Conservation (phyloP, 2,329 filamentous ascomycete genomes). For the Aspergillus niger region DNA sequence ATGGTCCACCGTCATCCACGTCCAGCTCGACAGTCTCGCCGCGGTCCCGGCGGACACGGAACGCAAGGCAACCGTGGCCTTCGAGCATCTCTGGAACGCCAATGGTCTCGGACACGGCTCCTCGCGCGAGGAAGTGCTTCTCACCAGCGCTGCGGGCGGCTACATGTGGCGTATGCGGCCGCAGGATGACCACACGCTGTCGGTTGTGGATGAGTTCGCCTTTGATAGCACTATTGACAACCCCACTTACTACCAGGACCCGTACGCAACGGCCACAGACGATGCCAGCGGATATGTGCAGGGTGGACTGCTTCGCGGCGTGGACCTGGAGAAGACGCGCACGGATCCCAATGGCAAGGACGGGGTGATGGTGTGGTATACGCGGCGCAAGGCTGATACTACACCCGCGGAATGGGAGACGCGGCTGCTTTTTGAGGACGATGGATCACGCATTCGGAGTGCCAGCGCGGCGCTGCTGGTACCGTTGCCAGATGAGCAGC, state of each 20-base stretch:
- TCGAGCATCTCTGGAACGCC: conserved; percentile 53
- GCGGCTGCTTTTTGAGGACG: conserved; percentile 59
- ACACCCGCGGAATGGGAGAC: conserved; percentile 43
- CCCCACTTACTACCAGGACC: conserved; percentile 59
- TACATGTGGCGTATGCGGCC: conserved; percentile 46
- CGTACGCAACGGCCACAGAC: conserved; percentile 45
- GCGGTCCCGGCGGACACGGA: conserved; percentile 33
- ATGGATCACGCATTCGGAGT: conserved; percentile 53
- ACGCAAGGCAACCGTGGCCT: conserved; percentile 48
- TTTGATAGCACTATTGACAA: conserved; percentile 58
- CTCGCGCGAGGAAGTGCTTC: conserved; percentile 34
- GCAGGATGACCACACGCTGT: conserved; percentile 37
- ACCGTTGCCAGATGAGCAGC: conserved; percentile 47
- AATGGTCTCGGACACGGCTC: conserved; percentile 60
- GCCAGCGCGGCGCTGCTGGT: conserved; percentile 58
- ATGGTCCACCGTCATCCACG: conserved; percentile 56
- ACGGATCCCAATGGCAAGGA: conserved; percentile 40
- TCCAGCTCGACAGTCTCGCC: conserved; percentile 39
- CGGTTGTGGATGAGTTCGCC: conserved; percentile 46
- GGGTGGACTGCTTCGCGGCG: conserved; percentile 49
- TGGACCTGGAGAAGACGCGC: conserved; percentile 42
- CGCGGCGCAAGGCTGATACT: conserved; percentile 25
- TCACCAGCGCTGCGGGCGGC: conserved; percentile 49
- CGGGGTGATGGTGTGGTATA: conserved; percentile 53
- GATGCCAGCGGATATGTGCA: conserved; percentile 59